A percentile compares a stretch with the other conserved stretches of the same genome.
Evolutionary conservation across 345 rosid genomes (phyloP).

Genomic region (Cardamine chenopodiifolia): DNA sequence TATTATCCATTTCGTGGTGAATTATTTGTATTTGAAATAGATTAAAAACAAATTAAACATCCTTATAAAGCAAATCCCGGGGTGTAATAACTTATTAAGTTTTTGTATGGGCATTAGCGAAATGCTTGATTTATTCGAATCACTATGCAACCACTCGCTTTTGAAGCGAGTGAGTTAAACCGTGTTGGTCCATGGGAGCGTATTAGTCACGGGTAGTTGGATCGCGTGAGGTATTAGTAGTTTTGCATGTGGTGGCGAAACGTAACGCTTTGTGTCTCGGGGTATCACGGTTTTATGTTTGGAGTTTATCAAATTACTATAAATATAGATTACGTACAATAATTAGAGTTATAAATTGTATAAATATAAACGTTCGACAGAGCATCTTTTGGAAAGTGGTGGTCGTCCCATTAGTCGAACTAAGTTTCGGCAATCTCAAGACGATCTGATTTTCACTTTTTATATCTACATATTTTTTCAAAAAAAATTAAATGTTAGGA

Average conservation of each 20-base stretch:
- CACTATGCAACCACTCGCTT: slow-evolving; percentile 8
- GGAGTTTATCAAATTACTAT: slow-evolving; percentile 40
- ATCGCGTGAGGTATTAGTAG: slow-evolving; percentile 39
- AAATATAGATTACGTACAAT: slow-evolving; percentile 35
- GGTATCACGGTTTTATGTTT: slow-evolving; percentile 42
- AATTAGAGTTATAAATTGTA: slow-evolving; percentile 23
- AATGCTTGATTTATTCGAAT: slow-evolving; percentile 13
- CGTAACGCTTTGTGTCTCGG: slow-evolving; percentile 52
- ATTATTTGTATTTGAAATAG: neutral
- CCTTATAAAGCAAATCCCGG: slow-evolving; percentile 52
- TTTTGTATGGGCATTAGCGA: slow-evolving; percentile 42
- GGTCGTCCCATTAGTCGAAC: slow-evolving; percentile 75
- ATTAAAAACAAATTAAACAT: neutral
- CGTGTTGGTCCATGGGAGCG: slow-evolving; percentile 12
- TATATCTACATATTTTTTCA: slow-evolving; percentile 5
- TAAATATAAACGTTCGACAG: slow-evolving; percentile 46
- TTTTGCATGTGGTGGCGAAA: slow-evolving; percentile 46
- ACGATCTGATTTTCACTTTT: slow-evolving; percentile 64
- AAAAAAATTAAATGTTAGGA: neutral
- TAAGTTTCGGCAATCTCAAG: slow-evolving; percentile 66
- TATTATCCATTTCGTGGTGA: neutral
- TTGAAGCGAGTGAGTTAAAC: slow-evolving; percentile 8
- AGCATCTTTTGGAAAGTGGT: slow-evolving; percentile 95
- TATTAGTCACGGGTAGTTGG: slow-evolving; percentile 19
- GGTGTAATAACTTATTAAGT: slow-evolving; percentile 41